Evolutionary conservation across 345 rosid genomes (phyloP).

Genomic region (Orychophragmus violaceus): DNA sequence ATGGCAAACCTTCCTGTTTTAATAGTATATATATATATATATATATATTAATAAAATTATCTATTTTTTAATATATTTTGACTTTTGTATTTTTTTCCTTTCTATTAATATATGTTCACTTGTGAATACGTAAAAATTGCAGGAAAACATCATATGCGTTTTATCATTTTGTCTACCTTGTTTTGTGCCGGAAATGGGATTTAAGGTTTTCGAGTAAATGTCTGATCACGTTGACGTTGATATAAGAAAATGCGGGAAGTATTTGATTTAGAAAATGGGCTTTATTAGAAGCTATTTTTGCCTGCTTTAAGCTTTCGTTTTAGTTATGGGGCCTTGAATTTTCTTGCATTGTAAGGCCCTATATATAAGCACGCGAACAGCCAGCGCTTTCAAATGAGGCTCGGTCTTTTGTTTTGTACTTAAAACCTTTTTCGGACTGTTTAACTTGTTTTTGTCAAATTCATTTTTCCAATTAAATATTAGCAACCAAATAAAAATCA

Average conservation of each 20-base stretch:
- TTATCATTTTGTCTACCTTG: neutral
- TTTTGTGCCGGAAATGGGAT: neutral
- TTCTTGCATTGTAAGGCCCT: neutral
- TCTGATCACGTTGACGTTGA: neutral
- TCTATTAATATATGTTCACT: no score
- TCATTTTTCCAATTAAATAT: neutral
- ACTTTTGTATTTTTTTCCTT: no score
- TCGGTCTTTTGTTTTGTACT: no score
- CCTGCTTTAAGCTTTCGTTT: neutral
- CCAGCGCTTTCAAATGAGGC: neutral
- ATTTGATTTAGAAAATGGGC: neutral
- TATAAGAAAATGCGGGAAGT: neutral
- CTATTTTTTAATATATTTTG: no score
- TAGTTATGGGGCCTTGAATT: neutral
- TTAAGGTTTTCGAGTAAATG: neutral
- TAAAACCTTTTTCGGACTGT: no score
- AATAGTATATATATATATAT: no score
- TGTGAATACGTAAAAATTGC: neutral
- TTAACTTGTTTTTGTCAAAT: neutral
- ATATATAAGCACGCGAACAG: neutral
- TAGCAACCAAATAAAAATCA: neutral
- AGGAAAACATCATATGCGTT: neutral
- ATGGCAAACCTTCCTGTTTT: no score
- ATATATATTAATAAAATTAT: no score
- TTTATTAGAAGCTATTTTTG: neutral